Conservation (phyloP, 805 yeast species). For the Saccharomycopsis sp. region DNA sequence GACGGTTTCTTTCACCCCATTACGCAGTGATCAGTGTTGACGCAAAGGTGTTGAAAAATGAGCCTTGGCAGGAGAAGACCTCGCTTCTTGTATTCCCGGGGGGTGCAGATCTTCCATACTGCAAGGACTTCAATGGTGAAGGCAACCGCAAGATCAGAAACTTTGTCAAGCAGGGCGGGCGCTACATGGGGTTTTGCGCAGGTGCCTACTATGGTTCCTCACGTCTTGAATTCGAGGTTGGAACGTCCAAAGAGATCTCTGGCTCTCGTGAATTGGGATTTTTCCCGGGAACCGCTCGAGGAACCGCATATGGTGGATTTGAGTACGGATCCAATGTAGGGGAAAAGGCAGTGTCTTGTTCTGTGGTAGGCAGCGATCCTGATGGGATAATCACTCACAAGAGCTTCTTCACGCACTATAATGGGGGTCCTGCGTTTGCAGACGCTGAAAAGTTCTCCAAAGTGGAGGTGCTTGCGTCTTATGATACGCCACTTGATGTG, state of each 20-base stretch:
- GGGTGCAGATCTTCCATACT: constrained; percentile 91
- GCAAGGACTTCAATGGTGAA: constrained; percentile 61
- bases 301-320: constrained; percentile 78
- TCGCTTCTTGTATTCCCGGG: constrained; percentile 85
- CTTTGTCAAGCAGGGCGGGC: constrained; percentile 74
- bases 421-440: constrained; percentile 87
- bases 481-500: constrained; percentile 50
- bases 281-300: constrained; percentile 78
- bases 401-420: constrained; percentile 44
- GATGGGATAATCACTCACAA: background rate
- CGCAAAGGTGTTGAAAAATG: constrained; percentile 54
- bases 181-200: constrained; percentile 84
- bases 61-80: constrained; percentile 86
- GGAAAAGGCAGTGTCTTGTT: constrained; percentile 50
- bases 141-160: constrained; percentile 56
- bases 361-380: constrained; percentile 31
- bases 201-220: constrained; percentile 85
- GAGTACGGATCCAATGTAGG: constrained; percentile 72
- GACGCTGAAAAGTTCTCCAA: constrained; percentile 56
- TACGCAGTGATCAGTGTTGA: constrained; percentile 78
- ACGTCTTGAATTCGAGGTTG: constrained; percentile 78
- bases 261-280: constrained; percentile 80
- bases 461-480: constrained; percentile 70
- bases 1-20: constrained; percentile 71
- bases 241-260: constrained; percentile 65